Evolutionary conservation across 352 stramenopile species (phyloP).

Genomic region (Plasmopara muralis): DNA sequence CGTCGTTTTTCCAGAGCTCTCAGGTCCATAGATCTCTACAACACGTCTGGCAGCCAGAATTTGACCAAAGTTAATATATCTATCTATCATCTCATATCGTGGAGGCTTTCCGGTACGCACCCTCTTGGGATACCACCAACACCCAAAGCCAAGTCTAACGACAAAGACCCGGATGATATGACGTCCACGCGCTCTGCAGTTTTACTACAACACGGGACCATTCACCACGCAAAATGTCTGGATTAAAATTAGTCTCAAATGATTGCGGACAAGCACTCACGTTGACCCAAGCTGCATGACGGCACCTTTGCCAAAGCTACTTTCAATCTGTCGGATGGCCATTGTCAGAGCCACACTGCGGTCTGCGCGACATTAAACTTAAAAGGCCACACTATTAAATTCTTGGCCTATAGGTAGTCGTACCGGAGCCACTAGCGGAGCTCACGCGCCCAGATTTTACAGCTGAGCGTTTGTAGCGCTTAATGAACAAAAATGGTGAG

Average conservation of each 20-base stretch:
- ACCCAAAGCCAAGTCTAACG: slow-evolving; percentile 87
- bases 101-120: slow-evolving; percentile 26
- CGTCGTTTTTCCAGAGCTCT: slow-evolving; percentile 98
- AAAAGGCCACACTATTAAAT: background rate
- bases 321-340: slow-evolving; percentile 94
- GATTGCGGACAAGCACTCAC: slow-evolving; percentile 12
- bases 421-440: slow-evolving; percentile 15
- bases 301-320: slow-evolving; percentile 92
- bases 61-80: slow-evolving; percentile 8
- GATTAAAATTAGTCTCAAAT: slow-evolving; percentile 8
- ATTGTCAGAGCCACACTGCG: slow-evolving; percentile 88
- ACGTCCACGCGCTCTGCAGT: slow-evolving; percentile 88
- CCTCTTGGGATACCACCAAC: slow-evolving; percentile 92
- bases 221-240: background rate
- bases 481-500: slow-evolving; percentile 11
- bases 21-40: slow-evolving; percentile 98
- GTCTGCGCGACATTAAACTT: slow-evolving; percentile 26
- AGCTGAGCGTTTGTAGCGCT: slow-evolving; percentile 31
- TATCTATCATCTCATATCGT: background rate
- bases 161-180: slow-evolving; percentile 92
- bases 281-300: slow-evolving; percentile 95
- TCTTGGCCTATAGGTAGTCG: background rate
- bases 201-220: slow-evolving; percentile 33
- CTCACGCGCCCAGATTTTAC: slow-evolving; percentile 22
- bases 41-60: slow-evolving; percentile 70